A percentile compares a stretch with the other conserved stretches of the same genome.
phyloP scores from a whole-genome alignment of 2,329 filamentous ascomycete genomes.

The Exophiala alcalophila region DNA sequence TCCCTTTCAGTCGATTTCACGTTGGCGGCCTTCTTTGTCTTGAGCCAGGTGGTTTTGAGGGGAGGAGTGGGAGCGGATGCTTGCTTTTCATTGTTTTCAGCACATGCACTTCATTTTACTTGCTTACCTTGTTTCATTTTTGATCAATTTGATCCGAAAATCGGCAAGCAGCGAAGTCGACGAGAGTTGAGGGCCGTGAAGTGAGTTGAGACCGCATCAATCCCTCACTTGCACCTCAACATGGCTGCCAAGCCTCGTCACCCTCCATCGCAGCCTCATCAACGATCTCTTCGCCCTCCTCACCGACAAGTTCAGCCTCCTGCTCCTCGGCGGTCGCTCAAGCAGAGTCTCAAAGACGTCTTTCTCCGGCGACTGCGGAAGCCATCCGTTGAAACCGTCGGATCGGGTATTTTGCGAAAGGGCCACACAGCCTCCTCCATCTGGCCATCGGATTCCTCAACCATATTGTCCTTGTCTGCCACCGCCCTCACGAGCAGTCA shows the following conservation, averaged over 20 bases:
- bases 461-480: slow-evolving; percentile 19
- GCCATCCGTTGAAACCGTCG: slow-evolving; percentile 17
- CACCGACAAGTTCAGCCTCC: background rate
- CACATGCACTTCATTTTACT: background rate
- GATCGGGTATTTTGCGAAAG: slow-evolving; percentile 27
- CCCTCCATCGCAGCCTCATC: background rate
- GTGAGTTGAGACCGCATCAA: no score
- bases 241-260: slow-evolving; percentile 22
- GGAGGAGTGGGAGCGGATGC: no score
- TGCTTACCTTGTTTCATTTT: background rate
- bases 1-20: no score
- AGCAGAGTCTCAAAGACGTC: slow-evolving; percentile 29
- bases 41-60: no score
- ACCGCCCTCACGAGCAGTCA: slow-evolving; percentile 17
- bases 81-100: no score
- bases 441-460: slow-evolving; percentile 11
- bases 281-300: background rate
- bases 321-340: slow-evolving; percentile 24
- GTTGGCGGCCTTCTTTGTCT: no score
- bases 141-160: no score
- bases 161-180: no score
- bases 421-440: slow-evolving; percentile 7
- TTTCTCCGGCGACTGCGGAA: slow-evolving; percentile 21
- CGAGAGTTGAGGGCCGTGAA: background rate
- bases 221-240: no score